Base-by-base conservation (phyloP, 768 basidiomycete genomes). In the Gyrodon lividus region DNA sequence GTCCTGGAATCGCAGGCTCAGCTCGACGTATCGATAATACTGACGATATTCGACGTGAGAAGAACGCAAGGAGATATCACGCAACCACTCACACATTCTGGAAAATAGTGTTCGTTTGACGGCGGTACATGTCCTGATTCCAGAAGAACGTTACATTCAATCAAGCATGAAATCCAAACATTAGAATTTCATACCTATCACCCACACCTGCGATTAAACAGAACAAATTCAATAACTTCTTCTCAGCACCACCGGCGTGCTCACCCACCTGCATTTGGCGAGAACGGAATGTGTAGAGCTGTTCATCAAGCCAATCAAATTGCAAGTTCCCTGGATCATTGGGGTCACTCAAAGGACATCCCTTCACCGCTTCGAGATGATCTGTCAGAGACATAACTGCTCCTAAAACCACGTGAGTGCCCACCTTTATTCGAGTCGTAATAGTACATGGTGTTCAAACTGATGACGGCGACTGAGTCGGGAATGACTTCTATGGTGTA, bases 291-390 rank as follows among this genome's bases (percentile, higher is more conserved):
- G 68, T 71, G 43, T 80, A 71, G 17, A 97, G 73, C 68, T 93
- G 92, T 2, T 89, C 89, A 53, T 91, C 90, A 12, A 97, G 75
- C 93, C 93, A 97, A 67, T 92, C 88, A 58, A 95, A 77, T 63
- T 97, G 77, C 22, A 92, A 74, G 57, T 91, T 91, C 42, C 93
- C 93, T n/a, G 93, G 89, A 66, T 96, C 92, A 26, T 81, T 77
- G 17, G 72, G 75, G 30, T 83, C 80, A 37, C 68, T 70, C 60
- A 75, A 83, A 49, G 72, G 71, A 63, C 92, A 93, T 14, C 91
- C 91, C 58, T 82, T 79, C 37, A 90, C 88, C 58, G 85, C 91
- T 92, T 56, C 41, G 24, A 33, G n/a, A 6, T 31, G 24, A 47
- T 23, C 46, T 22, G 37, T 62, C 46, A 62, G 33, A n/a, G 44